Conservation (phyloP, 495 filamentous ascomycete genomes). For the Immersiella caudata region DNA sequence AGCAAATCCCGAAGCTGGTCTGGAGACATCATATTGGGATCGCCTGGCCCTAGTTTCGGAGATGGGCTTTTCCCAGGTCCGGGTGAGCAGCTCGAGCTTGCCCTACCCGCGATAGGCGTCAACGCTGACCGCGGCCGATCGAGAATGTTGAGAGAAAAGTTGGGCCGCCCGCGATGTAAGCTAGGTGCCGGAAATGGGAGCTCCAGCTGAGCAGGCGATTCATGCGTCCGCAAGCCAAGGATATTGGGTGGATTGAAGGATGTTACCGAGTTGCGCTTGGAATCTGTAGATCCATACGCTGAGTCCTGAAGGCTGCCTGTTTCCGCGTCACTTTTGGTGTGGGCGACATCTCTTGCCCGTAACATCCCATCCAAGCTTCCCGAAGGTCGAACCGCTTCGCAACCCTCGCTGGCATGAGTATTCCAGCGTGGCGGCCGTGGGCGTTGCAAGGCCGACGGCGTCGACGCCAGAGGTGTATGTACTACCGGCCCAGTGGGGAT, state of each 20-base stretch:
- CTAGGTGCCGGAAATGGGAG: conserved; percentile 37
- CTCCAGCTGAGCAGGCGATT: conserved; percentile 43
- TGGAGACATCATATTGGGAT: conserved; percentile 61
- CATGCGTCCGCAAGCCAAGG: conserved; percentile 37
- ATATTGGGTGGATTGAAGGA: conserved; percentile 44
- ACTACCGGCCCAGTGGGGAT: conserved; percentile 22
- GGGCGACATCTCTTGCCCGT: conserved; percentile 15
- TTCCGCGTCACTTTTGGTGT: conserved; percentile 32
- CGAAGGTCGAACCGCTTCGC: conserved; percentile 32
- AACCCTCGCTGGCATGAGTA: conserved; percentile 44
- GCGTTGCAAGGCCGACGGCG: conserved; percentile 39
- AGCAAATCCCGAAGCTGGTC: conserved; percentile 69
- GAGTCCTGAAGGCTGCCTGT: conserved; percentile 45
- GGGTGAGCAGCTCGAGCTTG: conserved; percentile 19
- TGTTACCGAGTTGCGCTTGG: conserved; percentile 50
- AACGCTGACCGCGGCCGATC: conserved; percentile 56
- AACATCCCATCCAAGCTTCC: conserved; percentile 4
- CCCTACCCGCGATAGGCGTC: conserved; percentile 47
- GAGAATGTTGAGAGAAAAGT: conserved; percentile 41
- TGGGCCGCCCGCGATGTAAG: conserved; percentile 25
- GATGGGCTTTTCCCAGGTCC: conserved; percentile 61
- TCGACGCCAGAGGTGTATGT: conserved; percentile 30
- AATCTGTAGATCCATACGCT: conserved; percentile 51
- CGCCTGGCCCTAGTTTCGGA: conserved; percentile 46
- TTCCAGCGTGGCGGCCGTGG: conserved; percentile 44